A percentile compares a stretch with the other conserved stretches of the same genome.
These are phyloP conservation scores for Plasmopara halstedii DNA, from an alignment of 352 stramenopile species.

Conservation along the genomic window DNA sequence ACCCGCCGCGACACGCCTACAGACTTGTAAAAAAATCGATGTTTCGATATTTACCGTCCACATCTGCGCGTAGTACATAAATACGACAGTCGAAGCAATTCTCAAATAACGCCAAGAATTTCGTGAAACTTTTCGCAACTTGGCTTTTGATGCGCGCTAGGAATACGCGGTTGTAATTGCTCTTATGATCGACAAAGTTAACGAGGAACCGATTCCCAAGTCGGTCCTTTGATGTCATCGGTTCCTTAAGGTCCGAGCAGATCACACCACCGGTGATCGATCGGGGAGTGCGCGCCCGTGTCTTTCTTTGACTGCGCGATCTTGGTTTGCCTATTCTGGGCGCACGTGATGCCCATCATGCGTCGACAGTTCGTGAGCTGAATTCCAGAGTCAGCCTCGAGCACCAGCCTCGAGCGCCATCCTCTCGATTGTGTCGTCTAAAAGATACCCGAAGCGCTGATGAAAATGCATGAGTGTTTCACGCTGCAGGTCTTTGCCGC, in stretches of 20 bases:
- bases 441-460: background rate
- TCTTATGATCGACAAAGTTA: conserved; percentile 12
- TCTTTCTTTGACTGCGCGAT: background rate
- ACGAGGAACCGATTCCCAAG: conserved; percentile 6
- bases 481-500: background rate
- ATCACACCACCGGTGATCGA: background rate
- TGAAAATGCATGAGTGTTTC: background rate
- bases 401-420: no score
- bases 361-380: background rate
- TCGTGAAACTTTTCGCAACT: conserved; percentile 3
- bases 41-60: background rate
- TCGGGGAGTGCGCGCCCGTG: background rate
- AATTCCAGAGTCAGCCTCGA: background rate
- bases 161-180: conserved; percentile 14
- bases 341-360: background rate
- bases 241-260: background rate
- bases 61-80: background rate
- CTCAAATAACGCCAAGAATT: background rate
- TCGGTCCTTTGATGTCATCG: background rate
- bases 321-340: background rate
- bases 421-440: background rate
- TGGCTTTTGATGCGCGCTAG: conserved; percentile 6
- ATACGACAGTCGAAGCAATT: background rate
- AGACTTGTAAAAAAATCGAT: background rate
- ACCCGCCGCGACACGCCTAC: background rate